phyloP scores from a whole-genome alignment of 108 stramenopile genomes.

The Mayamaea pseudoterrestris region DNA sequence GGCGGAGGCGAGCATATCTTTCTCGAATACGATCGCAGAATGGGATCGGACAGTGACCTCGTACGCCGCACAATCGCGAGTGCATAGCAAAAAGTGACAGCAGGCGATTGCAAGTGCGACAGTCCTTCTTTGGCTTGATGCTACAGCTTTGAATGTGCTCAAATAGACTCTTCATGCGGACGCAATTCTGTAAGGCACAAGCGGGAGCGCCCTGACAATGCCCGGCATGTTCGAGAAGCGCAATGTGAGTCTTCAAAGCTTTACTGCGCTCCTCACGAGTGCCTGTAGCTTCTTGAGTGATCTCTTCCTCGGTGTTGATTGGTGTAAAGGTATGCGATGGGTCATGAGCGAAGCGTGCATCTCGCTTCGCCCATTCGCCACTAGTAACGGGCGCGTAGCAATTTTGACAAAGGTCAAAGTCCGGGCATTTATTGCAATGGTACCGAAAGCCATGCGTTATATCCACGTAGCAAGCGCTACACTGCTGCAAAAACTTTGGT shows the following conservation, averaged over 20 bases:
- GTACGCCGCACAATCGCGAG: constrained; percentile 58
- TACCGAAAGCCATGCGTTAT: constrained; percentile 37
- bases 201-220: constrained; percentile 41
- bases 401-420: constrained; percentile 55
- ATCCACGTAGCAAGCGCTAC: constrained; percentile 41
- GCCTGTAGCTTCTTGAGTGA: constrained; percentile 18
- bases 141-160: constrained; percentile 50
- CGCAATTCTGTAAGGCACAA: constrained; percentile 75
- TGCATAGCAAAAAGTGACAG: constrained; percentile 75
- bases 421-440: constrained; percentile 53
- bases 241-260: constrained; percentile 56
- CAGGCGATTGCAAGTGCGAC: constrained; percentile 68
- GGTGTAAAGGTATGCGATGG: constrained; percentile 27
- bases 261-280: constrained; percentile 58
- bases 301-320: constrained; percentile 14
- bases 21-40: constrained; percentile 68
- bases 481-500: constrained; percentile 45
- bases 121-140: constrained; percentile 47
- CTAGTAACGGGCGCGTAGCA: constrained; percentile 28
- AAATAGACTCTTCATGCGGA: constrained; percentile 75
- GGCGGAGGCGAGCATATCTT: constrained; percentile 33
- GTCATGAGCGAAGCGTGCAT: constrained; percentile 27
- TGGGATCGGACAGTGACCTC: constrained; percentile 59
- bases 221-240: constrained; percentile 69
- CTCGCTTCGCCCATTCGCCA: constrained; percentile 26